Base-by-base conservation (phyloP, 306 rosid species). In the Cicer pinnatifidum region DNA sequence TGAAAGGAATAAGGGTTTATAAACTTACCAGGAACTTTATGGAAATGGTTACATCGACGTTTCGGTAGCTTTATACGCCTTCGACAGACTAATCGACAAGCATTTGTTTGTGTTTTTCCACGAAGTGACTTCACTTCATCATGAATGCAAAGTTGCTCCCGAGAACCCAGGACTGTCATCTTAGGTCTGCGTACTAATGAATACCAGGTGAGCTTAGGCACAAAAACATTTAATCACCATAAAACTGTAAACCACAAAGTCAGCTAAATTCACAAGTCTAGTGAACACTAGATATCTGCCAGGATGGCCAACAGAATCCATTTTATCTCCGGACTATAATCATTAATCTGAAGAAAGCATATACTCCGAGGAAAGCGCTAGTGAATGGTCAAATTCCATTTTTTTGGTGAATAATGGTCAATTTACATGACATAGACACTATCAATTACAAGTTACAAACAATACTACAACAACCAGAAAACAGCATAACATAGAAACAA, bases 61-160 rank as follows among this genome's bases (percentile, higher is more conserved):
- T 86, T 85, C 51, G 70, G 76, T 46, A 67, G 76, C 44, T 35
- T 59, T 2, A 11, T 35, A 38, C 83, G 80, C 78, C 68, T 89
- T 79, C 87, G 87, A 72, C 97, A 85, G 53, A 87, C 87, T 19
- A 46, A 10, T 12, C 71, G 96, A 61, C 98, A 91, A 52, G 91
- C 96, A 81, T 88, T 89, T 75, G 93, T 72, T 80, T 94, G 97
- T 79, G 89, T 59, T 85, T 76, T 89, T 17, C 98, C 96, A 11
- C 11, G 82, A 62, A 94, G 98, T 72, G 57, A 73, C 77, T 92
- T 94, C 71, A 94, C 98, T 41, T 88, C 68, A 33, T 91, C 97
- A 73, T 94, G 91, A 82, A 94, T 91, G 86, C 97, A 94, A 72
- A 94, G 76, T 80, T 94, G 97, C 83, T 94, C 97, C 70, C 96